Conservation (phyloP, 768 basidiomycete genomes). For the Gautieria morchelliformis region DNA sequence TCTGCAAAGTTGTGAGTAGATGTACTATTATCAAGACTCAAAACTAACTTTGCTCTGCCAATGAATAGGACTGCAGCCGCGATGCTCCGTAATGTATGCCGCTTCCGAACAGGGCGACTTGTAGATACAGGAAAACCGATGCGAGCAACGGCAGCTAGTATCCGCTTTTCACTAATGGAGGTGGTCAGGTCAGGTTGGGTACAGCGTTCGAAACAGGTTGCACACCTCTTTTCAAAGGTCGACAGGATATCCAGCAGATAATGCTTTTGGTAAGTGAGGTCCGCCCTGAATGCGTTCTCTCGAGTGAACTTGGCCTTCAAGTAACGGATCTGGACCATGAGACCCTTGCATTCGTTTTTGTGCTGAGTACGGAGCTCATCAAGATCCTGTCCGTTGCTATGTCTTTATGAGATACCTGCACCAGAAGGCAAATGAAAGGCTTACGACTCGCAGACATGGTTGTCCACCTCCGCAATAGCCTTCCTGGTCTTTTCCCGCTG, state of each 20-base stretch:
- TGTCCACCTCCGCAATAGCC: slow-evolving; percentile 37
- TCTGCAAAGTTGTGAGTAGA: slow-evolving; percentile 26
- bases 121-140: slow-evolving; percentile 57
- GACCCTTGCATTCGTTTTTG: slow-evolving; percentile 81
- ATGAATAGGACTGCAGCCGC: slow-evolving; percentile 56
- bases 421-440: slow-evolving; percentile 17
- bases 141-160: slow-evolving; percentile 64
- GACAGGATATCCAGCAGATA: slow-evolving; percentile 73
- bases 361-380: slow-evolving; percentile 52
- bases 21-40: background rate
- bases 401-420: background rate
- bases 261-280: slow-evolving; percentile 77
- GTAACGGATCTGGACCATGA: slow-evolving; percentile 85
- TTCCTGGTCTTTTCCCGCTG: slow-evolving; percentile 41
- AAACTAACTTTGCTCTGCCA: slow-evolving; percentile 49
- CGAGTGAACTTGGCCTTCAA: slow-evolving; percentile 86
- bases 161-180: slow-evolving; percentile 50
- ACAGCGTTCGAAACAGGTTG: background rate
- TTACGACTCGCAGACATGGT: slow-evolving; percentile 53
- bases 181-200: background rate
- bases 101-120: slow-evolving; percentile 26
- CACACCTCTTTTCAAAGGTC: slow-evolving; percentile 63
- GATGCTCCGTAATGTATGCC: slow-evolving; percentile 45
- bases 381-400: slow-evolving; percentile 46
- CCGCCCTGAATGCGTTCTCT: slow-evolving; percentile 69